A percentile compares a stretch with the other conserved stretches of the same genome.
These are phyloP conservation scores for Suaeda aralocaspica DNA, from an alignment of 148 eudicot genomes.

Conservation along the genomic window DNA sequence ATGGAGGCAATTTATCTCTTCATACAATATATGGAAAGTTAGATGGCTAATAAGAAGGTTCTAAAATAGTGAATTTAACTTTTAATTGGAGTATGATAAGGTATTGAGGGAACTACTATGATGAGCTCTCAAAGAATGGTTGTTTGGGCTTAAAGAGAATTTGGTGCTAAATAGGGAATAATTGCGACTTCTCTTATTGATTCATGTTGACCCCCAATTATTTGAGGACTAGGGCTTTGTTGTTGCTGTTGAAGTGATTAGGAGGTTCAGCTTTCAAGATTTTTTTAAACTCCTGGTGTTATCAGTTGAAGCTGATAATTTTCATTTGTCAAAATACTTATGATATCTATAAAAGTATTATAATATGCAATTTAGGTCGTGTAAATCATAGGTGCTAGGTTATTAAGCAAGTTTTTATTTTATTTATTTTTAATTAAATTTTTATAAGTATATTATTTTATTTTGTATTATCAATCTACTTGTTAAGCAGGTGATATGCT, in stretches of 20 bases:
- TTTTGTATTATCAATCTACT: slow-evolving; percentile 1
- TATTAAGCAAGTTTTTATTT: not conserved
- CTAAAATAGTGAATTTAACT: no score
- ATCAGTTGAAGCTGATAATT: not conserved
- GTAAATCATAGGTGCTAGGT: not conserved
- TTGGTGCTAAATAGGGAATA: no score
- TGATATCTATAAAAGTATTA: not conserved
- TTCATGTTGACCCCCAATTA: no score
- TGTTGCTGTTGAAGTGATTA: not conserved
- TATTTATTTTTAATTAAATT: not conserved
- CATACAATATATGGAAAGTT: no score
- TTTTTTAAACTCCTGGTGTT: not conserved
- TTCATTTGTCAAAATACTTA: not conserved
- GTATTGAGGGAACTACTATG: no score
- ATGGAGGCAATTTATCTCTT: no score
- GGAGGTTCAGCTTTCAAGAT: not conserved
- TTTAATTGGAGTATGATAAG: no score
- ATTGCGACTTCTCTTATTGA: no score
- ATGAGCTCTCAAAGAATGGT: no score
- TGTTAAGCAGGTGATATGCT: slow-evolving; percentile 66
- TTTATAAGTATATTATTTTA: not conserved
- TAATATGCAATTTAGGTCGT: not conserved
- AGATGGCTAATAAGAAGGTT: no score
- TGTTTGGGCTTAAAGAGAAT: no score
- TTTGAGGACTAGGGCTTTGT: not conserved